A percentile compares a stretch with the other conserved stretches of the same genome.
Evolutionary conservation across 768 basidiomycete species (phyloP).

Genomic region (Lactifluus piperatus): DNA sequence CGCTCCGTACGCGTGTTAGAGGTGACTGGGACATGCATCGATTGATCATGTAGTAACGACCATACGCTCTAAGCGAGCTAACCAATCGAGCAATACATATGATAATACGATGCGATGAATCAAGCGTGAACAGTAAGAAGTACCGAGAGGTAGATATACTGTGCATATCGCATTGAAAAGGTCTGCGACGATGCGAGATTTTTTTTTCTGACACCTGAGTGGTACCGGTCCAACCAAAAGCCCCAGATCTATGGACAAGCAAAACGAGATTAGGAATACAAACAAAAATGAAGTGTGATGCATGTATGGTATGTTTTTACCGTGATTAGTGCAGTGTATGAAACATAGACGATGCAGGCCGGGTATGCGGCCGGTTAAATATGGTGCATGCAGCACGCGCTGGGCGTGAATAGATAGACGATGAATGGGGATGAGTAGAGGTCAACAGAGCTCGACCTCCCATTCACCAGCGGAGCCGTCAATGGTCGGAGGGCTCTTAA

Average conservation of each 20-base stretch:
- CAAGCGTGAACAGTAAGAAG: constrained; percentile 2
- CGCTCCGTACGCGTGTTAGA: neutral
- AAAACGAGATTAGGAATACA: constrained; percentile 13
- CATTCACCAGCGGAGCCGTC: constrained; percentile 68
- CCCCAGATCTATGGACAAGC: constrained; percentile 15
- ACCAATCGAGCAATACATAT: constrained; percentile 18
- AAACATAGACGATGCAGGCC: constrained; percentile 3
- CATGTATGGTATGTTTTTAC: constrained; percentile 15
- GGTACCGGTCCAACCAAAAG: constrained; percentile 14
- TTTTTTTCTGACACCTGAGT: neutral
- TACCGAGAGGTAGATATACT: neutral
- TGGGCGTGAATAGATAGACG: constrained; percentile 9
- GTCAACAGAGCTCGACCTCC: constrained; percentile 65
- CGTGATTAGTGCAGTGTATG: constrained; percentile 11
- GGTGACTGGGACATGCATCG: neutral
- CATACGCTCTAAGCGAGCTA: constrained; percentile 4
- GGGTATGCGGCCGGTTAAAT: neutral
- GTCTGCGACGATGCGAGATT: neutral
- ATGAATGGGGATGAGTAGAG: constrained; percentile 5
- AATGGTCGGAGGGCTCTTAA: constrained; percentile 52
- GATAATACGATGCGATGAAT: constrained; percentile 12
- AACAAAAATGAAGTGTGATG: constrained; percentile 10
- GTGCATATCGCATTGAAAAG: neutral
- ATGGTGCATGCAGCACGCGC: constrained; percentile 10
- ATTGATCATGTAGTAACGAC: neutral